phyloP scores from a whole-genome alignment of 2,329 filamentous ascomycete species.

The Sclerotinia trifoliorum region DNA sequence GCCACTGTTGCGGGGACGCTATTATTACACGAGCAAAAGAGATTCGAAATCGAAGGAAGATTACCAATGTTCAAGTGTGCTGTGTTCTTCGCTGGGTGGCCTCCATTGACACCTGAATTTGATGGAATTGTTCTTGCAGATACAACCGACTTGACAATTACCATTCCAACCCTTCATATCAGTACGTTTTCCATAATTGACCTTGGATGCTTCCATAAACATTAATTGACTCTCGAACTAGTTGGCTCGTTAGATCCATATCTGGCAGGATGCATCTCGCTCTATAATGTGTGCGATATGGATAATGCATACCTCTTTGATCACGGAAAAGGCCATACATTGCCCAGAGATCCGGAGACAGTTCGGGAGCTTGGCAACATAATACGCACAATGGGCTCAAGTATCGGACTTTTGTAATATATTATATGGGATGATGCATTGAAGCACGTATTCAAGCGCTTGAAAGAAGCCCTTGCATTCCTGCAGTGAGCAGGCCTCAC shows the following conservation, averaged over 20 bases:
- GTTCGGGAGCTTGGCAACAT: conserved; percentile 38
- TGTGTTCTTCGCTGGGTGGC: conserved; percentile 55
- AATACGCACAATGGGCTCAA: conserved; percentile 32
- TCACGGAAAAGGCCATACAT: conserved; percentile 63
- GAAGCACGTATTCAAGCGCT: neutral
- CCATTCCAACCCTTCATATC: conserved; percentile 52
- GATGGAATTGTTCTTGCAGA: conserved; percentile 52
- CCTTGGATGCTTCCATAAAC: neutral
- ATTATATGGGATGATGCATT: neutral
- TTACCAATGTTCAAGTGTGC: conserved; percentile 44
- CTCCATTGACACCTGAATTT: conserved; percentile 48
- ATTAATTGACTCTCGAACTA: conserved; percentile 28
- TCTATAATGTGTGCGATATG: conserved; percentile 64
- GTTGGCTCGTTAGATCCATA: conserved; percentile 61
- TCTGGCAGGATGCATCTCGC: conserved; percentile 58
- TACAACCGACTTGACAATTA: conserved; percentile 51
- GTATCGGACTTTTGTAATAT: conserved; percentile 22
- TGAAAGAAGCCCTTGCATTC: neutral
- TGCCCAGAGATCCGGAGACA: conserved; percentile 51
- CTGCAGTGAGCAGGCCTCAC: conserved; percentile 13
- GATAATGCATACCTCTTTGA: conserved; percentile 62
- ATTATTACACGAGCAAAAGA: conserved; percentile 51
- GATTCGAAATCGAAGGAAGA: conserved; percentile 39
- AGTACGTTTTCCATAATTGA: conserved; percentile 20
- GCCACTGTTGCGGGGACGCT: conserved; percentile 56